Percentiles rank a stretch among this genome's conserved stretches.
Conservation (phyloP, 805 yeast genomes). For the Myxozyma vanderwaltii region DNA sequence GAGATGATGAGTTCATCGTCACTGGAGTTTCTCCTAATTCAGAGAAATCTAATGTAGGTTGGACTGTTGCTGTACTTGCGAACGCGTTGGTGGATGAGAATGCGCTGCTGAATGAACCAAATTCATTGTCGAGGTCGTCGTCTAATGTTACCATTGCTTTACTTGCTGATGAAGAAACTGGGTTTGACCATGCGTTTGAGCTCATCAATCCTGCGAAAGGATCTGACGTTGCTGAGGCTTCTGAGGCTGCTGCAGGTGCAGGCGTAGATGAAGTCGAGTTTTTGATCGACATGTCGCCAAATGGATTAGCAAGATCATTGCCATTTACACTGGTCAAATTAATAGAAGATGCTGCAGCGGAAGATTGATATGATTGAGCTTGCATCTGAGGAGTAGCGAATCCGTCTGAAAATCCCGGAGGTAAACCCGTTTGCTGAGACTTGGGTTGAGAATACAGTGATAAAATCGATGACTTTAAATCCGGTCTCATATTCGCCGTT, state of each 20-base stretch:
- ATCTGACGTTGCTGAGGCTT: constrained; percentile 12
- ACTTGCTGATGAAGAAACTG: constrained; percentile 6
- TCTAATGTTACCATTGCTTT: constrained; percentile 19
- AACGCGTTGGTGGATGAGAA: constrained; percentile 19
- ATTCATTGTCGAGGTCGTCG: constrained; percentile 23
- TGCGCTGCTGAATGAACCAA: constrained; percentile 17
- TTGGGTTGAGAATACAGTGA: constrained; percentile 78
- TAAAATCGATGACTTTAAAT: constrained; percentile 85
- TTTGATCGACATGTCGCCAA: constrained; percentile 22
- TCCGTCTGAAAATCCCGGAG: constrained; percentile 20
- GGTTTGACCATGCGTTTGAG: constrained; percentile 24
- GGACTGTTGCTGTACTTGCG: constrained; percentile 4
- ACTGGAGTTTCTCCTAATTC: constrained; percentile 17
- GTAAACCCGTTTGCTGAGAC: constrained; percentile 35
- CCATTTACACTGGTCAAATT: constrained; percentile 1
- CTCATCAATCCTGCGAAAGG: constrained; percentile 25
- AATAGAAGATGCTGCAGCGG: constrained; percentile 1
- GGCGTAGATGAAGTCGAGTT: constrained; percentile 2
- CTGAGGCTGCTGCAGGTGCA: constrained; percentile 1
- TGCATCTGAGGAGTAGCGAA: constrained; percentile 15
- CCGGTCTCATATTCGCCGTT: constrained; percentile 58
- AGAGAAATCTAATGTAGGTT: constrained; percentile 15
- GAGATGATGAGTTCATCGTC: constrained; percentile 1
- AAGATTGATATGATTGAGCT: constrained; percentile 6
- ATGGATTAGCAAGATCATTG: constrained; percentile 22